phyloP scores from a whole-genome alignment of 345 rosid species.

The Arabidopsis suecica region DNA sequence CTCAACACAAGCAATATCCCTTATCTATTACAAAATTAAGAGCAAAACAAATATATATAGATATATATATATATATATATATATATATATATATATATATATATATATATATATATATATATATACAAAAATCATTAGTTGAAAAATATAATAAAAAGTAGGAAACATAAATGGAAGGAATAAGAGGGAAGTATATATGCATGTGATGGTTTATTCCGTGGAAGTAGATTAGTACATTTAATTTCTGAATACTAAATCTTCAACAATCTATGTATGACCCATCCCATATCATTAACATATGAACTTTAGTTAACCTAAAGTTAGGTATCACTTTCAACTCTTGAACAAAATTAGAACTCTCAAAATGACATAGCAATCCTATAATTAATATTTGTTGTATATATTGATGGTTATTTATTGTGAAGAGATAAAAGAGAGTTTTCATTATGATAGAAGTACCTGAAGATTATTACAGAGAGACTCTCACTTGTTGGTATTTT shows the following conservation, averaged over 20 bases:
- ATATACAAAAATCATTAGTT: neutral
- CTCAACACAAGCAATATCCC: conserved; percentile 1
- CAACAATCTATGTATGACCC: neutral
- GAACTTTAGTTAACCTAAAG: neutral
- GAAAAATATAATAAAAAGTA: neutral
- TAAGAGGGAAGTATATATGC: neutral
- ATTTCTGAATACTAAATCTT: neutral
- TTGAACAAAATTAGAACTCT: neutral
- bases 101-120: neutral
- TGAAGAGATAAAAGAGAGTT: neutral
- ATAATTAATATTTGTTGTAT: neutral
- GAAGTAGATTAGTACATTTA: neutral
- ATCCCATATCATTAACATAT: neutral
- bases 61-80: no score
- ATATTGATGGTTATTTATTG: neutral
- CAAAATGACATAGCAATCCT: neutral
- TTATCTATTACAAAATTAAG: conserved; percentile 18
- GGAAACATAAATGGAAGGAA: neutral
- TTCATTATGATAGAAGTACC: conserved; percentile 16
- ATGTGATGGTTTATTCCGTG: neutral
- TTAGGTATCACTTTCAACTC: neutral
- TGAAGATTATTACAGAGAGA: neutral
- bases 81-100: no score
- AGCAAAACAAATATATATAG: neutral
- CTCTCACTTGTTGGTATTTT: conserved; percentile 7